Percentiles rank a stretch among this genome's conserved stretches.
phyloP scores from a whole-genome alignment of 345 rosid species.

The Eucalyptus tenuipes region DNA sequence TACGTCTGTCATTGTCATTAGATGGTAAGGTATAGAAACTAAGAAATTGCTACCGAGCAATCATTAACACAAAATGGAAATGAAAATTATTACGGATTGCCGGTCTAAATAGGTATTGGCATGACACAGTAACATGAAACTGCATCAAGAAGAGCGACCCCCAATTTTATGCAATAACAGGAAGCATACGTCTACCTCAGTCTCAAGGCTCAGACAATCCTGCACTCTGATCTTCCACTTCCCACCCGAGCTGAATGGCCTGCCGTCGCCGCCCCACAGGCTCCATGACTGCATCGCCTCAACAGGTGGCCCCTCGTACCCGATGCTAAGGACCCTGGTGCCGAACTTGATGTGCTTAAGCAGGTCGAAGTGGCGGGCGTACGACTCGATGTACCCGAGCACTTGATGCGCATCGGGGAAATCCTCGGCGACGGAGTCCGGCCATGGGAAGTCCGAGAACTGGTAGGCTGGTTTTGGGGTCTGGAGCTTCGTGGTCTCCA shows the following conservation, averaged over 20 bases:
- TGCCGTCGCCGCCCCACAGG: conserved; percentile 18
- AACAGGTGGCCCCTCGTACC: not conserved
- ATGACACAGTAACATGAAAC: not conserved
- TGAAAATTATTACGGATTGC: not conserved
- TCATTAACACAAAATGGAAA: not conserved
- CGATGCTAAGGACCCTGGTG: conserved; percentile 10
- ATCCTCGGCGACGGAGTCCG: conserved; percentile 1
- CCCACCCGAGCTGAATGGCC: conserved; percentile 9
- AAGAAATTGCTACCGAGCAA: not conserved
- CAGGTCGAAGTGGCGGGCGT: conserved; percentile 19
- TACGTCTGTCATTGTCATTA: not conserved
- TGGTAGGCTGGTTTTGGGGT: conserved; percentile 4
- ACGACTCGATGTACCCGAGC: conserved; percentile 13
- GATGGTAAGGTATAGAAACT: not conserved
- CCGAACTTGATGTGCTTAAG: conserved; percentile 14
- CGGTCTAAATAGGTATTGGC: not conserved
- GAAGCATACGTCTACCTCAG: not conserved
- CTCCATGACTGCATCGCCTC: conserved; percentile 12
- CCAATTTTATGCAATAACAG: not conserved
- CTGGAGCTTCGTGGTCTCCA: conserved; percentile 18
- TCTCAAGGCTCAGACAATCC: not conserved
- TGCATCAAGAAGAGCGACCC: not conserved
- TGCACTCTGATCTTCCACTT: conserved; percentile 22
- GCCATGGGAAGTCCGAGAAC: conserved; percentile 45
- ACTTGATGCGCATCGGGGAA: conserved; percentile 15